A percentile compares a stretch with the other conserved stretches of the same genome.
phyloP scores from a whole-genome alignment of 345 rosid species.

The Angophora floribunda region DNA sequence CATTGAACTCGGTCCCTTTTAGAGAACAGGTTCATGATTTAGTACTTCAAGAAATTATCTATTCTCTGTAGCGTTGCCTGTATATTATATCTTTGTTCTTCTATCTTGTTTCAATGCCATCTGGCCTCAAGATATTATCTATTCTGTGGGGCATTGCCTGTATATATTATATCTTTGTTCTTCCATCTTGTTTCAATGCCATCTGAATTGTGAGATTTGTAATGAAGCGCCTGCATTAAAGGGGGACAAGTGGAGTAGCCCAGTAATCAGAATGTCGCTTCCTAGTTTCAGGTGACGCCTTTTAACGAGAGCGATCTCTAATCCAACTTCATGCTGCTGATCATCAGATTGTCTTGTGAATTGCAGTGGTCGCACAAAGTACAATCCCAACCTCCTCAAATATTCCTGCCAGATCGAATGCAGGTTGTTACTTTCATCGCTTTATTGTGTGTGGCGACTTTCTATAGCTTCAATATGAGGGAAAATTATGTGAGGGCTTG shows the following conservation, averaged over 20 bases:
- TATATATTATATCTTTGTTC: background rate
- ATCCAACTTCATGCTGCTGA: background rate
- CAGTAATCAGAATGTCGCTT: constrained; percentile 61
- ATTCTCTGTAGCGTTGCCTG: background rate
- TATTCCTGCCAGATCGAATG: constrained; percentile 77
- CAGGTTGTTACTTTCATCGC: constrained; percentile 35
- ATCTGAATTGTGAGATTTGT: background rate
- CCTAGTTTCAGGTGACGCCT: constrained; percentile 80
- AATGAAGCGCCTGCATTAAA: constrained; percentile 27
- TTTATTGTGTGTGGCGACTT: background rate
- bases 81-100: background rate
- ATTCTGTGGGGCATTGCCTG: background rate
- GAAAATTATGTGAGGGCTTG: background rate
- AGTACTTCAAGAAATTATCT: background rate
- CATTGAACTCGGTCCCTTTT: background rate
- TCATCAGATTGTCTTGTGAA: background rate
- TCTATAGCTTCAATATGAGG: background rate
- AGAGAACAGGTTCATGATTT: background rate
- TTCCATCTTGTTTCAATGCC: background rate
- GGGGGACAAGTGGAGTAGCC: constrained; percentile 47
- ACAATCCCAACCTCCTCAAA: constrained; percentile 58
- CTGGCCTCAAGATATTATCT: background rate
- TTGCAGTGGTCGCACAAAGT: constrained; percentile 72
- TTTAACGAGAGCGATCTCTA: background rate
- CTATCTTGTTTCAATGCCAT: background rate